These are phyloP conservation scores for Neopestalotiopsis sp. DNA, from an alignment of 2,329 filamentous ascomycete species.

Conservation along the genomic window DNA sequence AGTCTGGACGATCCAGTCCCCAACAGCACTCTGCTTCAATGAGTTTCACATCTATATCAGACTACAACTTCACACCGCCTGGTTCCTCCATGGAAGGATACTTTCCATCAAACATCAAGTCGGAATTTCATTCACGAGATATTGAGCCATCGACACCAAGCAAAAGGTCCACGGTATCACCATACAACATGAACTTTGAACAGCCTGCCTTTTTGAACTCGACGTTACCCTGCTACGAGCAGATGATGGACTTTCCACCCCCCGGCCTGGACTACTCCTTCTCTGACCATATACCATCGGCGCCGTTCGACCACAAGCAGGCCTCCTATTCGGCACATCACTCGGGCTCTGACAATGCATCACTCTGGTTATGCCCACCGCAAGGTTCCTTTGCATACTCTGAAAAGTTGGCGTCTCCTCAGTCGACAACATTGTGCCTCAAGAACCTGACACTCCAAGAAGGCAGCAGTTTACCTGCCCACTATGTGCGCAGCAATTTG, in stretches of 20 bases:
- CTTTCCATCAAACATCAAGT: slow-evolving; percentile 30
- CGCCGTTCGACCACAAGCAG: slow-evolving; percentile 26
- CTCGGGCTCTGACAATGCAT: not conserved
- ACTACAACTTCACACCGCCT: slow-evolving; percentile 28
- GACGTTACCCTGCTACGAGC: slow-evolving; percentile 23
- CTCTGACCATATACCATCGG: slow-evolving; percentile 27
- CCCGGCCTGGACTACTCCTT: slow-evolving; percentile 27
- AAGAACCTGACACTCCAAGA: slow-evolving; percentile 37
- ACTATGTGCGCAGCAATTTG: slow-evolving; percentile 32
- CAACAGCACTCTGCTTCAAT: slow-evolving; percentile 21
- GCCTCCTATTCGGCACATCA: slow-evolving; percentile 22
- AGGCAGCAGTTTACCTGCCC: slow-evolving; percentile 21
- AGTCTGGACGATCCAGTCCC: slow-evolving; percentile 40
- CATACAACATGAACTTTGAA: slow-evolving; percentile 31
- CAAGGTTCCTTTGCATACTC: slow-evolving; percentile 3
- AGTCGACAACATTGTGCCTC: slow-evolving; percentile 20
- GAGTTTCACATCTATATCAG: not conserved
- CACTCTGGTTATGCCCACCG: not conserved
- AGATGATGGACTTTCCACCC: slow-evolving; percentile 23
- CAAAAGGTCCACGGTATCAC: slow-evolving; percentile 30
- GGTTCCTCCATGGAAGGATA: slow-evolving; percentile 29
- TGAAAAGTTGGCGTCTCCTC: slow-evolving; percentile 25
- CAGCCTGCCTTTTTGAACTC: slow-evolving; percentile 29
- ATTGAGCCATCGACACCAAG: slow-evolving; percentile 29
- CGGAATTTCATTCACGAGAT: slow-evolving; percentile 26